Conservation (phyloP, 306 rosid species). For the Corylus heterophylla region DNA sequence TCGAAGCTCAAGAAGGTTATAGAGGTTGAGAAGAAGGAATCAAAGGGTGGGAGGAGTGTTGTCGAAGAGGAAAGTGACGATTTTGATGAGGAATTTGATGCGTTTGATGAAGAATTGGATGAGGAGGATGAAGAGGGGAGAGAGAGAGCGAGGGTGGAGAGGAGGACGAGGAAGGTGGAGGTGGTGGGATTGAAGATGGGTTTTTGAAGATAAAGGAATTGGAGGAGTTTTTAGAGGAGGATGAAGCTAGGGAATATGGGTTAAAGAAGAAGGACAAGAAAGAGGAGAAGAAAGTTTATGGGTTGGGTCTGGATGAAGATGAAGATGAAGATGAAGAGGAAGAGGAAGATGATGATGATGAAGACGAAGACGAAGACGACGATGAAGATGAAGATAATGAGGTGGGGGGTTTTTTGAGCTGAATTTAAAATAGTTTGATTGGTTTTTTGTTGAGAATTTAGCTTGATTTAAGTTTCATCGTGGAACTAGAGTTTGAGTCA, state of each 20-base stretch:
- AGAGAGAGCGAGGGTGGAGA: constrained; percentile 15
- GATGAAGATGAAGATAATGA: constrained; percentile 23
- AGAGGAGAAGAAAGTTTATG: constrained; percentile 7
- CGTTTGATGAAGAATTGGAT: constrained; percentile 37
- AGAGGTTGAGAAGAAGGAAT: constrained; percentile 29
- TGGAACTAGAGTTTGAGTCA: not conserved
- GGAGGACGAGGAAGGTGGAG: constrained; percentile 19
- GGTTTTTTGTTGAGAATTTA: not conserved
- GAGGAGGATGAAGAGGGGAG: constrained; percentile 25
- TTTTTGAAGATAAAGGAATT: constrained; percentile 74
- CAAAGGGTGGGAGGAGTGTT: constrained; percentile 6
- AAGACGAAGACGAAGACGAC: constrained; percentile 44
- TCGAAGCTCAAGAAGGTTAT: constrained; percentile 35
- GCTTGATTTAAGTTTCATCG: not conserved
- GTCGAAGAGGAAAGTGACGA: constrained; percentile 39
- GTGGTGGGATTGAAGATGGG: constrained; percentile 65
- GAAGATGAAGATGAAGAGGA: constrained; percentile 25
- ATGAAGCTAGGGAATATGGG: constrained; percentile 63
- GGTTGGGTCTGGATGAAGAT: not conserved
- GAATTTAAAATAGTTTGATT: not conserved
- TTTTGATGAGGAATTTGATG: constrained; percentile 55
- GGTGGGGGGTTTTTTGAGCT: constrained; percentile 32
- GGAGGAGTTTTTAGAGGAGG: constrained; percentile 60
- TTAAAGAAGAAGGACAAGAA: constrained; percentile 28
- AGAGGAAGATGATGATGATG: constrained; percentile 43